Evolutionary conservation across 2,329 filamentous ascomycete species (phyloP), one percentile per base, ranked within the genome.

Genomic region (Epichloe sp.): DNA sequence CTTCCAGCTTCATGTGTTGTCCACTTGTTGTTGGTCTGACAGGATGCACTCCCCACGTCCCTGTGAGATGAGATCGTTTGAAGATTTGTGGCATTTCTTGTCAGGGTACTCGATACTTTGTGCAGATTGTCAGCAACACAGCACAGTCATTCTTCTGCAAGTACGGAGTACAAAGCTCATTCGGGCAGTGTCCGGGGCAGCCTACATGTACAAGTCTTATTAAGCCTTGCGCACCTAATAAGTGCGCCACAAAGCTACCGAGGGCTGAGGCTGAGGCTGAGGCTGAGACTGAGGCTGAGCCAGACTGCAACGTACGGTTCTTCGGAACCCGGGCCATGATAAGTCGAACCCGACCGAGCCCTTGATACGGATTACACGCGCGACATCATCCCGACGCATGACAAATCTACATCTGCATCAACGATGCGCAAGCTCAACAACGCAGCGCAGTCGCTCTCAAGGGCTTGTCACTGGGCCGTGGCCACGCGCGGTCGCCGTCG

Each of bases 401-500:
- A 21, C 11, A 34, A 19, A 21, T 34, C 45, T 21, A 4, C 50
- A 17, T 42, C 44, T 5, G 4, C 48, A 19, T 44, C 45, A 6
- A 54, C 40, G 19, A 51, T 52, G 47, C 47, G 47, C 43, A 48
- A 48, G 41, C 43, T 54, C 44, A 51, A 31, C 47, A 47, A 19
- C 37, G 44, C 51, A 12, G 50, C 48, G 47, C 53, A 52, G 42
- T 42, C 48, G 17, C 35, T 54, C 15, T 51, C 48, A 5, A 51
- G 44, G 36, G 43, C 50, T 6, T 58, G 50, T 23, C 53, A 54
- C 48, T 55, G 55, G 56, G 10, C 52, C 37, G 52, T 54, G 23
- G 57, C 55, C 19, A 59, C 57, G 17, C 55, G 57, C 19, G 49
- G 45, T 45, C 55, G 56, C 36, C 57, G 57, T 4, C 55, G 57